A percentile compares a stretch with the other conserved stretches of the same genome.
Evolutionary conservation across 306 rosid species (phyloP).

Genomic region (Dryas alaskensis): DNA sequence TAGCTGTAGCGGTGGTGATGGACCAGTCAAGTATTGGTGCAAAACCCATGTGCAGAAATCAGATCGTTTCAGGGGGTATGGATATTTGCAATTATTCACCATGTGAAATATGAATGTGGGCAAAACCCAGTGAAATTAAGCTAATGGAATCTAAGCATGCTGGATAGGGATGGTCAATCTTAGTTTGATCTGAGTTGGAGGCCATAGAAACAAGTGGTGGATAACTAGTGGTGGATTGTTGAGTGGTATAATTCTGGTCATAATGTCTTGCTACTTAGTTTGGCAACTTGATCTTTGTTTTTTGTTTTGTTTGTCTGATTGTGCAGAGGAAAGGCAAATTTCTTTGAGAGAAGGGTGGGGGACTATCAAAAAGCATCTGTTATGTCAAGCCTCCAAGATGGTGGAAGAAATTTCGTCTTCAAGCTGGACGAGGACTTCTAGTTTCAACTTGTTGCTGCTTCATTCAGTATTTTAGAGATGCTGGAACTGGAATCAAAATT

Average conservation of each 20-base stretch:
- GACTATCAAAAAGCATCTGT: conserved; percentile 95
- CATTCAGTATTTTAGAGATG: conserved; percentile 26
- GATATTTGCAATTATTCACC: not conserved
- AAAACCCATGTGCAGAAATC: too few species aligned
- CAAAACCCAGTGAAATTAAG: too few species aligned
- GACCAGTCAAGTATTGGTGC: too few species aligned
- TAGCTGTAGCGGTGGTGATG: too few species aligned
- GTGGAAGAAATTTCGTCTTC: conserved; percentile 68
- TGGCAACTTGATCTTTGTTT: conserved; percentile 14
- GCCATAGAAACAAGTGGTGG: too few species aligned
- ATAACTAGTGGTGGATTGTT: too few species aligned
- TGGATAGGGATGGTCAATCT: too few species aligned
- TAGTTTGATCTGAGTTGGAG: too few species aligned
- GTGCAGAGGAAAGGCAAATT: conserved; percentile 89
- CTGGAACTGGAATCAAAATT: conserved; percentile 17
- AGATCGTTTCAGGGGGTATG: too few species aligned
- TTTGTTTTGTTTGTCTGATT: conserved; percentile 20
- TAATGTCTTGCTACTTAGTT: too few species aligned
- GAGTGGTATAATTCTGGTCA: too few species aligned
- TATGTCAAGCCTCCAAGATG: conserved; percentile 81
- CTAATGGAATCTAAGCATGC: too few species aligned
- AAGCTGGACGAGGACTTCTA: conserved; percentile 79
- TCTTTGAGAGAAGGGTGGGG: conserved; percentile 89
- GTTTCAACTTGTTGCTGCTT: conserved; percentile 19
- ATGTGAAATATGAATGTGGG: not conserved